A percentile compares a stretch with the other conserved stretches of the same genome.
Conservation (phyloP, 805 yeast species). For the Hanseniaspora meyeri region DNA sequence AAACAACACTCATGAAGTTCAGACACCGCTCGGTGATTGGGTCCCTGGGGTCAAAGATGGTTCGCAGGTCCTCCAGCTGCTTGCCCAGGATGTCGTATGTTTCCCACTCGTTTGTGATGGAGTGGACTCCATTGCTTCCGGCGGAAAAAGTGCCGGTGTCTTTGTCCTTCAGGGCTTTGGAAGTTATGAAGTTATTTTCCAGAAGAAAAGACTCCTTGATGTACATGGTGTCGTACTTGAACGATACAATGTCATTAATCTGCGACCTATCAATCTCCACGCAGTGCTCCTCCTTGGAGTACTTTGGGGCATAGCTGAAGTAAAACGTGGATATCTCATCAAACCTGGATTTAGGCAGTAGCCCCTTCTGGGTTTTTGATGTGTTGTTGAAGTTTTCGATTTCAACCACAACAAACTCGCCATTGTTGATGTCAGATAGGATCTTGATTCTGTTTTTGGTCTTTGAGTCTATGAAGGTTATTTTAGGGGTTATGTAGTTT, state of each 20-base stretch:
- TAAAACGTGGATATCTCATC: neutral
- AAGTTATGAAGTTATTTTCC: neutral
- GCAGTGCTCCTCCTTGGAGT: neutral
- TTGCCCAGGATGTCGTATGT: neutral
- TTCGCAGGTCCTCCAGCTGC: slow-evolving; percentile 1
- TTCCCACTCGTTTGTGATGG: neutral
- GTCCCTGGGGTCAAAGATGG: slow-evolving; percentile 4
- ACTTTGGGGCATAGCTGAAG: neutral
- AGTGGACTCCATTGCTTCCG: too few relatives aligned
- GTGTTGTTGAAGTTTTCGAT: neutral
- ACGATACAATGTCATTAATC: neutral
- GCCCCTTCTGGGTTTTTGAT: neutral
- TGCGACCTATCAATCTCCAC: neutral
- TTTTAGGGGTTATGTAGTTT: neutral
- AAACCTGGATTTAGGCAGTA: slow-evolving; percentile 1
- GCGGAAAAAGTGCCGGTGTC: too few relatives aligned
- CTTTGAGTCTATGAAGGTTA: slow-evolving; percentile 1
- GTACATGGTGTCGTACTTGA: neutral
- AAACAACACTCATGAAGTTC: slow-evolving; percentile 13
- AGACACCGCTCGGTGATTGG: neutral
- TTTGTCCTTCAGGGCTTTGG: neutral
- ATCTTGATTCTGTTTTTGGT: slow-evolving; percentile 1
- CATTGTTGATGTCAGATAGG: neutral
- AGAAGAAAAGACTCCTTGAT: neutral
- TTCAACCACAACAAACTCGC: neutral